Conservation (phyloP, 768 basidiomycete genomes). For the Pleurotus pulmonarius region DNA sequence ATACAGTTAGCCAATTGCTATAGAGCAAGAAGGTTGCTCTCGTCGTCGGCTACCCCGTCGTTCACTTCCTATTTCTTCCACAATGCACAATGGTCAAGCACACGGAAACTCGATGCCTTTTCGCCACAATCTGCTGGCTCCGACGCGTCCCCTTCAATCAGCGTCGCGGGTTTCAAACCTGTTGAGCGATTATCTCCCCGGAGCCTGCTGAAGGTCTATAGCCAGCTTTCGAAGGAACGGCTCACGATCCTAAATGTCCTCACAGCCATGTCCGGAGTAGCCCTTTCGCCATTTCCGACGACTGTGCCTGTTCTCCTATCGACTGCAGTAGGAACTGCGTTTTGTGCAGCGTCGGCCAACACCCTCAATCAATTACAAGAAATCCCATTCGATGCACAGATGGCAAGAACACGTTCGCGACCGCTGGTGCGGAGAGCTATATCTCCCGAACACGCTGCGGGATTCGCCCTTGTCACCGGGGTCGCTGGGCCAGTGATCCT, state of each 20-base stretch:
- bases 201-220: slow-evolving; percentile 63
- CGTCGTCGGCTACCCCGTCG: slow-evolving; percentile 14
- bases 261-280: slow-evolving; percentile 89
- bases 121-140: slow-evolving; percentile 6
- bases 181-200: slow-evolving; percentile 42
- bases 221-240: slow-evolving; percentile 79
- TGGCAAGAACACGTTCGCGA: slow-evolving; percentile 83
- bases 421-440: slow-evolving; percentile 87
- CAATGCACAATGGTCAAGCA: slow-evolving; percentile 48
- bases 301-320: slow-evolving; percentile 81
- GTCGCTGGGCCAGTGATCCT: slow-evolving; percentile 74
- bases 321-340: slow-evolving; percentile 83
- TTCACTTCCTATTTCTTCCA: slow-evolving; percentile 64
- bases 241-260: slow-evolving; percentile 83
- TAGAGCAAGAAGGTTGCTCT: slow-evolving; percentile 2
- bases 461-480: slow-evolving; percentile 77
- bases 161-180: slow-evolving; percentile 27
- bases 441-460: slow-evolving; percentile 76
- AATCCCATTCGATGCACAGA: slow-evolving; percentile 94
- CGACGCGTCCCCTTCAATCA: slow-evolving; percentile 12
- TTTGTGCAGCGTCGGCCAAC: slow-evolving; percentile 93
- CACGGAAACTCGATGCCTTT: slow-evolving; percentile 9
- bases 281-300: slow-evolving; percentile 84
- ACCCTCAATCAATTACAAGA: slow-evolving; percentile 94
- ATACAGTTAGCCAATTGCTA: neutral